Base-by-base conservation (phyloP, 169 alveolate genomes). In the Miamiensis avidus region DNA sequence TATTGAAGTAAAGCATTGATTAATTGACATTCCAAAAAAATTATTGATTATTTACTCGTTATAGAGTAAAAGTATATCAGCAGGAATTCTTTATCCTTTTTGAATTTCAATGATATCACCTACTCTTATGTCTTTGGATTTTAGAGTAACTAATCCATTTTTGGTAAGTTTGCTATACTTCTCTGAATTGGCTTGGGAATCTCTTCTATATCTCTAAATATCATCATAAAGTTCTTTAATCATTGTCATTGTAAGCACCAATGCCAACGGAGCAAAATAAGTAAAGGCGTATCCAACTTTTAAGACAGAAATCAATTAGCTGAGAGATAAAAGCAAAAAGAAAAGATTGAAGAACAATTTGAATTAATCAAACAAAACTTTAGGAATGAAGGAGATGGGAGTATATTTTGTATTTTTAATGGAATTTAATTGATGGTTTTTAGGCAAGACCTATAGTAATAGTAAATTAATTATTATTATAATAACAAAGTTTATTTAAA, bases 241-340 rank as follows among this genome's bases (percentile, higher is more conserved):
- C 88, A 98, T 93, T 64, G 99, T 94, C 16, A 98, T 94, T 65
- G 93, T 86, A 29, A 98, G 87, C 78, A 98, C 99, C 32, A 98
- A 90, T 16, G 95, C 97, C 65, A 99, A 91, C 29, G 99, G 99
- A 11, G 94, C 92, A 20, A 94, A 33, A 89, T 90, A 94, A 25
- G 94, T 90, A 76, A 91, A 91, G 75, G 87, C 78, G 85, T 91
- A 92, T 4, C 97, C 95, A 27, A 94, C 96, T 86, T 89, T 89
- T 34, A 94, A 77, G 1, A 91, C 84, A 6, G 88, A 91, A 34
- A 92, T 84, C 74, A 94, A 92, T 86, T 94, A 90, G 32, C 95
- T 90, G 34, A 92, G 29, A 27, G 96, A 81, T 34, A 94, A 84
- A 28, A 83, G 15, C 31, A 94, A 84, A 88, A 90, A 94, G 86